Evolutionary conservation across 768 basidiomycete species (phyloP), one percentile per base, ranked within the genome.

Genomic region (Boletus rex-veris): DNA sequence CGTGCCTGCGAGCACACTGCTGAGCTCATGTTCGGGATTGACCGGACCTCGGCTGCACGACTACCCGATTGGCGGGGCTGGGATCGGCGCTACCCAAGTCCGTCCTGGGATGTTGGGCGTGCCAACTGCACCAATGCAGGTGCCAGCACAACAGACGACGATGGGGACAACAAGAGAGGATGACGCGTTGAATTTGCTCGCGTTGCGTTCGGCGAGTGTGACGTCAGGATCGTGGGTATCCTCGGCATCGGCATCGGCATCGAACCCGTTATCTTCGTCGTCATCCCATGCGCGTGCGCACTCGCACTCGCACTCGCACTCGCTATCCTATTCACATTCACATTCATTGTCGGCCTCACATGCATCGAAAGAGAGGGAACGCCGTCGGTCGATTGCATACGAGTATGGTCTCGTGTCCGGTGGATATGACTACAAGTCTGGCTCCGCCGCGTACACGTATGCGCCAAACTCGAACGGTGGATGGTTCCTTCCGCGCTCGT

Each of bases 21-120:
- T 44, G 19, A 31, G 33, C 12, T 47, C 54, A 15, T 31, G 28
- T 35, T 36, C 48, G 3, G 44, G 15, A n/a, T 55, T 26, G 16
- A 59, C 71, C 11, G 83, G 84, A 2, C 85, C 88, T 3, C 78
- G 82, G 41, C 69, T 89, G 62, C 85, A 88, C 58, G 82, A 87
- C 66, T 88, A 85, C 62, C 64, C 82, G 38, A 68, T 86, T 1
- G 48, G 65, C 61, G 57, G 55, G 42, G 72, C n/a, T 24, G 44
- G 36, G 12, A 28, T 72, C 26, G 75, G 75, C 12, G 74, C 84
- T 39, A 83, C 82, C 5, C 83, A 83, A 50, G 71, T 88, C 16
- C 77, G 83, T 33, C 85, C 86, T 18, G 84, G 84, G 28, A 59
- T 78, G 10, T 66, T 86, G 24, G 73, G 71, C 19, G 68, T 79